A percentile compares a stretch with the other conserved stretches of the same genome.
Conservation (phyloP, 176 grass and related monocot genomes). For the Zea luxurians region DNA sequence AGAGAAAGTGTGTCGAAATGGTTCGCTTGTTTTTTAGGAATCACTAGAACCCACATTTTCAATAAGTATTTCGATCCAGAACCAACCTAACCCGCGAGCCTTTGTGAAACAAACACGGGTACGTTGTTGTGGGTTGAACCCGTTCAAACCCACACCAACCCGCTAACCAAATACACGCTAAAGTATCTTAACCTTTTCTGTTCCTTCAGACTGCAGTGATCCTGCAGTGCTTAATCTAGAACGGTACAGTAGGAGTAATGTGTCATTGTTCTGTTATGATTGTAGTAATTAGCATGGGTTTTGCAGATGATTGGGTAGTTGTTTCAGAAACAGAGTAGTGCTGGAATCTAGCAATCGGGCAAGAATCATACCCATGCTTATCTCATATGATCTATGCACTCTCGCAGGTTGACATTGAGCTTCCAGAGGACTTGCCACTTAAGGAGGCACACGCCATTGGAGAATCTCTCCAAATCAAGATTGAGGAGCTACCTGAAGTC, state of each 20-base stretch:
- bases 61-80: no score
- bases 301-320: conserved; percentile 7
- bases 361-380: neutral
- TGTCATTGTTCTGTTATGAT: neutral
- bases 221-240: conserved; percentile 1
- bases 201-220: neutral
- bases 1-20: no score
- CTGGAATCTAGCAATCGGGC: neutral
- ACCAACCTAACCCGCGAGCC: no score
- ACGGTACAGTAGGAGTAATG: neutral
- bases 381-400: conserved; percentile 19
- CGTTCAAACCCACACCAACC: no score
- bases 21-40: no score
- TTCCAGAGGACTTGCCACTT: conserved; percentile 89
- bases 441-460: conserved; percentile 88
- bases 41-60: no score
- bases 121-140: no score
- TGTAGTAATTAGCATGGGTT: neutral
- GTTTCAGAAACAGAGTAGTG: neutral
- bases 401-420: conserved; percentile 89
- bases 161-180: no score
- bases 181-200: neutral
- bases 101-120: no score
- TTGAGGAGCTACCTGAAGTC: conserved; percentile 82
- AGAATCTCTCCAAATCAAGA: conserved; percentile 91